Percentiles rank a stretch among this genome's conserved stretches.
phyloP scores from a whole-genome alignment of 441 rosid species.

The Geranium incanum region DNA sequence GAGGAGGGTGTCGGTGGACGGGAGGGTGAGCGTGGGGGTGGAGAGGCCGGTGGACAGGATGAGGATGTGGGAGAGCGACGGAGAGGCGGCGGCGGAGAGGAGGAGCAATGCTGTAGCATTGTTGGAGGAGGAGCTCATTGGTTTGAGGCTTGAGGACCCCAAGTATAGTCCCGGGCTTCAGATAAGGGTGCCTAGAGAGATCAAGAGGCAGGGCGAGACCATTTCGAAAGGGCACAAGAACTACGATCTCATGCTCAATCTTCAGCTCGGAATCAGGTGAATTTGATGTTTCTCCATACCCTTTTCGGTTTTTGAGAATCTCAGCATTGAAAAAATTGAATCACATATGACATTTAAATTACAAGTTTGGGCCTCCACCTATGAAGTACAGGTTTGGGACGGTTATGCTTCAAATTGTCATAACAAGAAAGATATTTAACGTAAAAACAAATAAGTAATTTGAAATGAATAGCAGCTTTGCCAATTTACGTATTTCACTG shows the following conservation, averaged over 20 bases:
- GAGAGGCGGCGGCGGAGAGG: too few relatives aligned
- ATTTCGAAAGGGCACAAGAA: slow-evolving; percentile 90
- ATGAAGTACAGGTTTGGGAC: too few relatives aligned
- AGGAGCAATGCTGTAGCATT: too few relatives aligned
- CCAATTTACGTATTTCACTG: too few relatives aligned
- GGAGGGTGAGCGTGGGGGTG: slow-evolving; percentile 33
- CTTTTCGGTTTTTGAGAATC: too few relatives aligned
- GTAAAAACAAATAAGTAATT: too few relatives aligned
- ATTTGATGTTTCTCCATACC: background rate
- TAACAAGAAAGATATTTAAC: too few relatives aligned
- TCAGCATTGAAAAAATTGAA: too few relatives aligned
- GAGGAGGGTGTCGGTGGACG: slow-evolving; percentile 61
- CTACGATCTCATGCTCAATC: slow-evolving; percentile 87
- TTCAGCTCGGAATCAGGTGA: slow-evolving; percentile 86
- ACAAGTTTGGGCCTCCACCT: too few relatives aligned
- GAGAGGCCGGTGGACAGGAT: slow-evolving; percentile 12
- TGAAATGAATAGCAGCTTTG: too few relatives aligned
- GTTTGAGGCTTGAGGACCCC: background rate
- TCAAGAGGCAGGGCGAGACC: slow-evolving; percentile 76
- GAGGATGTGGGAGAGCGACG: slow-evolving; percentile 5
- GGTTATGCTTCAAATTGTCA: too few relatives aligned
- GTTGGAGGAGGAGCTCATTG: background rate
- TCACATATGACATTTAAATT: too few relatives aligned
- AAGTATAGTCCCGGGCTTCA: background rate
- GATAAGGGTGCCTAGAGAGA: slow-evolving; percentile 26